Evolutionary conservation across 2,329 filamentous ascomycete species (phyloP).

Genomic region (Fusarium vanettenii): DNA sequence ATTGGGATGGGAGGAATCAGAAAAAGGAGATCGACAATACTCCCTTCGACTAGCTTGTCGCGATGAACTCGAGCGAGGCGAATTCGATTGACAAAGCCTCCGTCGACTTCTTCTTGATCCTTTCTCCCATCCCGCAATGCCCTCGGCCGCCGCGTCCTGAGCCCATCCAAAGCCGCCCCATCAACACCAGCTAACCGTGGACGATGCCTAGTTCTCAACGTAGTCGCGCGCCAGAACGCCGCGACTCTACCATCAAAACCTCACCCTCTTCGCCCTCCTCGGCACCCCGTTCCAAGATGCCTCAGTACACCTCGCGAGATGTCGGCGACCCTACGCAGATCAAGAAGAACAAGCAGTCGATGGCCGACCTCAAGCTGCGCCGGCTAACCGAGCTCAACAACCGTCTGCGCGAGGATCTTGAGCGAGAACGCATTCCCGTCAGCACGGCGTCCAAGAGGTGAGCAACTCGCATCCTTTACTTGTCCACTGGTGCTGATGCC

Average conservation of each 20-base stretch:
- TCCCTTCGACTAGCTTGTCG: conserved; percentile 20
- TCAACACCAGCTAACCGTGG: conserved; percentile 26
- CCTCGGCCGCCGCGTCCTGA: conserved; percentile 11
- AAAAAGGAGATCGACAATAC: conserved; percentile 26
- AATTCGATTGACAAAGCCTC: conserved; percentile 20
- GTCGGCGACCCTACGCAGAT: conserved; percentile 75
- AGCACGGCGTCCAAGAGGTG: conserved; percentile 92
- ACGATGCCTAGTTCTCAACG: conserved; percentile 33
- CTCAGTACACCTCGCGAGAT: conserved; percentile 75
- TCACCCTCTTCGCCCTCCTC: conserved; percentile 22
- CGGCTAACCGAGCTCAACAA: conserved; percentile 97
- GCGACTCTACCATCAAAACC: conserved; percentile 24
- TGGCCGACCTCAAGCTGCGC: conserved; percentile 97
- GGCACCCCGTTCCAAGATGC: conserved; percentile 60
- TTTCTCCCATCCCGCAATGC: conserved; percentile 11
- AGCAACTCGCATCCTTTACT: conserved; percentile 45
- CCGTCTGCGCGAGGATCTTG: conserved; percentile 93
- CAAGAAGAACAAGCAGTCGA: conserved; percentile 97
- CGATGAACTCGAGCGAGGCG: conserved; percentile 20
- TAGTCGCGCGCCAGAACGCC: conserved; percentile 21
- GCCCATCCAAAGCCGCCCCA: neutral
- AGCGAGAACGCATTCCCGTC: conserved; percentile 93
- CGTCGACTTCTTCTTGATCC: conserved; percentile 4
- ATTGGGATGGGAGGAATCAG: conserved; percentile 18
- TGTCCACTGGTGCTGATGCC: conserved; percentile 23